phyloP scores from a whole-genome alignment of 2,329 filamentous ascomycete genomes.

The Pseudogymnoascus sp. region DNA sequence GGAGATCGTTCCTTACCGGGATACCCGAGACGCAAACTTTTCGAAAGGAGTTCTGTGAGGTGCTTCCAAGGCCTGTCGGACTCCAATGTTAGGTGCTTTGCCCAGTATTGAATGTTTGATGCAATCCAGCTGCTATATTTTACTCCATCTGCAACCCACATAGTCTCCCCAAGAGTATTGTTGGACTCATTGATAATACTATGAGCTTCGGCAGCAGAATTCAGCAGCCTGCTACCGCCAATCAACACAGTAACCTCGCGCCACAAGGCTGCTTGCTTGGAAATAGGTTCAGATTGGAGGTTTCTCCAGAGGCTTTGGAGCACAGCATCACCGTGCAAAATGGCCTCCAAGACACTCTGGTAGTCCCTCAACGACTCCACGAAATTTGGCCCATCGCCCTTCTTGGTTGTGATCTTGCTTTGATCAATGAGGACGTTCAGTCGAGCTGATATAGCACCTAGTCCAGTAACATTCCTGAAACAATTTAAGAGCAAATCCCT shows the following conservation, averaged over 20 bases:
- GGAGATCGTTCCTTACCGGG: slow-evolving; percentile 18
- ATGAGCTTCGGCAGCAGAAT: slow-evolving; percentile 46
- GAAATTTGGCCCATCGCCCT: slow-evolving; percentile 23
- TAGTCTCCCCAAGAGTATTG: slow-evolving; percentile 18
- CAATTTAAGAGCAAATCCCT: slow-evolving; percentile 49
- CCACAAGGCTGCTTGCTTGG: slow-evolving; percentile 47
- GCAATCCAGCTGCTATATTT: slow-evolving; percentile 26
- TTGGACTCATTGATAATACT: slow-evolving; percentile 28
- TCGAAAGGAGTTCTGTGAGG: slow-evolving; percentile 24
- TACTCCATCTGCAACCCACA: slow-evolving; percentile 25
- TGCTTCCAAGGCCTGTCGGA: slow-evolving; percentile 20
- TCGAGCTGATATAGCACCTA: slow-evolving; percentile 68
- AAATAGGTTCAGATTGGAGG: slow-evolving; percentile 29
- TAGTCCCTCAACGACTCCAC: slow-evolving; percentile 30
- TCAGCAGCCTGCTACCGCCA: slow-evolving; percentile 51
- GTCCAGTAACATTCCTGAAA: slow-evolving; percentile 63
- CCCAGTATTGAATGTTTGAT: slow-evolving; percentile 23
- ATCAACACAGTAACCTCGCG: slow-evolving; percentile 51
- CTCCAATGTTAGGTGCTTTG: slow-evolving; percentile 14
- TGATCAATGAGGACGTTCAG: slow-evolving; percentile 53
- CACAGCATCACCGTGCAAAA: slow-evolving; percentile 37
- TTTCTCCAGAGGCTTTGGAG: slow-evolving; percentile 36
- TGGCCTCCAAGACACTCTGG: slow-evolving; percentile 32
- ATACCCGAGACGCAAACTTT: slow-evolving; percentile 25
- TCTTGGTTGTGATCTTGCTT: slow-evolving; percentile 30